Percentiles rank a stretch among this genome's conserved stretches.
phyloP scores from a whole-genome alignment of 1,284 basidiomycete species.

The Macrocystidia cucumis region DNA sequence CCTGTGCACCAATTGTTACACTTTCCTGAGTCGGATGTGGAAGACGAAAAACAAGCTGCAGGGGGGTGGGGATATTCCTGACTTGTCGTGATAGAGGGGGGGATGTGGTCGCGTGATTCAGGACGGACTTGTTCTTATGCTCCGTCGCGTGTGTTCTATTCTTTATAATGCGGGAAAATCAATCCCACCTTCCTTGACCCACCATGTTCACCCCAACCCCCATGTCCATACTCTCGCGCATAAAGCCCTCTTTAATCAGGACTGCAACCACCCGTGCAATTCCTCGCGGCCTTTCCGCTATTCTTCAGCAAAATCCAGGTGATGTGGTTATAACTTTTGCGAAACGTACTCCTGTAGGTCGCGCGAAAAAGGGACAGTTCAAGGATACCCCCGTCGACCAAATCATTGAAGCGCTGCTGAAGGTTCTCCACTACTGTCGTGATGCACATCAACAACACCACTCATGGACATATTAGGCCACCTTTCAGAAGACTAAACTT shows the following conservation, averaged over 20 bases:
- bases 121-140: no score
- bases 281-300: constrained; percentile 32
- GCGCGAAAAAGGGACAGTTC: constrained; percentile 72
- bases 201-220: constrained; percentile 8
- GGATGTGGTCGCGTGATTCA: no score
- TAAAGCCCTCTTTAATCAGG: constrained; percentile 19
- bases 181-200: constrained; percentile 1
- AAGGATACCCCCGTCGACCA: constrained; percentile 74
- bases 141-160: no score
- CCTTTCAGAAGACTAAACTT: constrained; percentile 33
- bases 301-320: constrained; percentile 64
- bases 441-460: neutral
- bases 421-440: constrained; percentile 26
- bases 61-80: constrained; percentile 19
- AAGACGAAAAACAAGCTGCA: constrained; percentile 32
- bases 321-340: constrained; percentile 87
- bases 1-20: constrained; percentile 83
- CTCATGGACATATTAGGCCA: constrained; percentile 21
- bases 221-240: constrained; percentile 8
- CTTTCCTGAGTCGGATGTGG: constrained; percentile 65
- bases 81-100: constrained; percentile 28
- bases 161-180: no score
- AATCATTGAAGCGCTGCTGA: constrained; percentile 62
- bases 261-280: constrained; percentile 36
- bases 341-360: constrained; percentile 73